Conservation (phyloP, 805 yeast genomes). For the Metschnikowia arizonensis region DNA sequence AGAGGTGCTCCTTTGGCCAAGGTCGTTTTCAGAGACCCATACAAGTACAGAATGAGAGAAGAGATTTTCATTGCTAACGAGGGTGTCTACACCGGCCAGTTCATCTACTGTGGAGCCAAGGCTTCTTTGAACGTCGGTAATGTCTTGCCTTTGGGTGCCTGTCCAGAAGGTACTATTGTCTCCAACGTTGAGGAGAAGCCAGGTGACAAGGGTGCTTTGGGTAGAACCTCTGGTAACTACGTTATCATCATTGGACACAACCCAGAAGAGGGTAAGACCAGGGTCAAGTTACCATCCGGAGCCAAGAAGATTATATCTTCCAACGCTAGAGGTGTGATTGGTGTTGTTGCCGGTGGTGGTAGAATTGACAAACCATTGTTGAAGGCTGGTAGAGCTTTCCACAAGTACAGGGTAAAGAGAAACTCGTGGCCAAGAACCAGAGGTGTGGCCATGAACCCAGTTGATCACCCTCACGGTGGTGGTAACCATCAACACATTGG, state of each 20-base stretch:
- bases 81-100: slow-evolving; percentile 99
- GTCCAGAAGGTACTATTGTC: slow-evolving; percentile 99
- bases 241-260: slow-evolving; percentile 98
- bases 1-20: slow-evolving; percentile 93
- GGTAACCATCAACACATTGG: slow-evolving; percentile 99
- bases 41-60: slow-evolving; percentile 96
- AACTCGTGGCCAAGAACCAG: slow-evolving; percentile 99
- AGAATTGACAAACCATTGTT: slow-evolving; percentile 99
- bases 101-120: slow-evolving; percentile 98
- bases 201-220: slow-evolving; percentile 99
- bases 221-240: slow-evolving; percentile 99
- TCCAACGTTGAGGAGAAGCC: slow-evolving; percentile 98
- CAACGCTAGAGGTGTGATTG: slow-evolving; percentile 98
- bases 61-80: slow-evolving; percentile 99
- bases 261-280: slow-evolving; percentile 98
- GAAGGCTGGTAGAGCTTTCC: slow-evolving; percentile 99
- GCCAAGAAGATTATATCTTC: slow-evolving; percentile 95
- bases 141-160: slow-evolving; percentile 97
- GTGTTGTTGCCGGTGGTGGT: slow-evolving; percentile 99
- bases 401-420: slow-evolving; percentile 48
- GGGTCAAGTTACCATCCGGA: slow-evolving; percentile 99
- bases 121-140: slow-evolving; percentile 99
- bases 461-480: slow-evolving; percentile 99
- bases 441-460: slow-evolving; percentile 99
- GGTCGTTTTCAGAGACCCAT: slow-evolving; percentile 93